Base-by-base conservation (phyloP, 1,284 basidiomycete species). In the Ustilago tritici region DNA sequence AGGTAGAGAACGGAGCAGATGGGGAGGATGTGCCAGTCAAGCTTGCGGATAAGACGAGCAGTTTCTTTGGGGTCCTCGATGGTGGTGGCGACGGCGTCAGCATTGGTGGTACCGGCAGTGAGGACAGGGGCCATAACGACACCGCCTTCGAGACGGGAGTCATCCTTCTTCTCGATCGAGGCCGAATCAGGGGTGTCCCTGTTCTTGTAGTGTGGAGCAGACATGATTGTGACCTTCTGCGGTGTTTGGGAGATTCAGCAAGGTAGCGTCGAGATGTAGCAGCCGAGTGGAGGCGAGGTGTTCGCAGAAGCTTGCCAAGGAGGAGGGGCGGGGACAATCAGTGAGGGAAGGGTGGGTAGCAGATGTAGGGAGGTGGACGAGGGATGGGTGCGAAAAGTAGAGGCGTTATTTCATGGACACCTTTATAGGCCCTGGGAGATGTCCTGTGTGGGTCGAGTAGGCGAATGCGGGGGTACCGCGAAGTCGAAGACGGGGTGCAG, bases 1-100 rank as follows among this genome's bases (percentile, higher is more conserved):
- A 92, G 88, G 86, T 93, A 93, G 70, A 93, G 86, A 68, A 93
- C 67, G 19, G 74, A 57, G 57, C 78, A 79, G 59, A 79, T 79
- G 61, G 78, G 78, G n/a, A 79, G 61, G 17, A 79, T 74, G 55
- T 71, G 70, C 78, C 70, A 77, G 69, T 79, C 78, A 35, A 79
- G 67, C 65, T 77, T 79, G 41, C 74, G 66, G 17, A 79, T 62
- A 28, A 79, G 56, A 17, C 78, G 70, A 1, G 63, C 63, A 4
- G 70, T 79, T 61, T 77, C 71, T 34, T 55, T 61, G 28, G 61
- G 68, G 58, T 79, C 78, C 47, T 65, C 67, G 40, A 67, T 36
- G 43, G 75, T 78, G 49, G 58, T 35, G 41, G 70, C 67, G 53
- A 70, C 67, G 14, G 70, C 75, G 40, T 78, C 70, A 14, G 70